phyloP scores from a whole-genome alignment of 345 rosid species.

The Lepidium didymum region DNA sequence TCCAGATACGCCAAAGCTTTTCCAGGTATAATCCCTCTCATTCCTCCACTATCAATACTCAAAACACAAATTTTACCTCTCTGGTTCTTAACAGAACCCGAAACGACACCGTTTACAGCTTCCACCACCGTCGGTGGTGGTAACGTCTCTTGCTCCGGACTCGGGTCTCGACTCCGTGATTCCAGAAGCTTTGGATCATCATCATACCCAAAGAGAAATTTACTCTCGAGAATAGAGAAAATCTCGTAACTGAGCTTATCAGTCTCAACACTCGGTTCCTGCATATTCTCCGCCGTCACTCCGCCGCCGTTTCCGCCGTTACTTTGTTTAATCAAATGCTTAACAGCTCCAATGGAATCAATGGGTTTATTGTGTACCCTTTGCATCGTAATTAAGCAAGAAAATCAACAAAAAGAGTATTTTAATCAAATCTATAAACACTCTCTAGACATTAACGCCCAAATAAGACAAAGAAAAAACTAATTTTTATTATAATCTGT shows the following conservation, averaged over 20 bases:
- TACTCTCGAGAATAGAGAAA: constrained; percentile 88
- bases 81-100: constrained; percentile 63
- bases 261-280: constrained; percentile 90
- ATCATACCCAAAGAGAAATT: constrained; percentile 83
- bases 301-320: not conserved
- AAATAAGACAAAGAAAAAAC: constrained; percentile 5
- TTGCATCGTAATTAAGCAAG: constrained; percentile 17
- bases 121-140: not conserved
- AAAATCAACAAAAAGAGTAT: not conserved
- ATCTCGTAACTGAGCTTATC: constrained; percentile 97
- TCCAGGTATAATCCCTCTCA: constrained; percentile 84
- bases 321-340: not conserved
- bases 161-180: constrained; percentile 52
- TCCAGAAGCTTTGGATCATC: constrained; percentile 77
- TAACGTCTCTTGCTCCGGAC: constrained; percentile 22
- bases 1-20: constrained; percentile 85
- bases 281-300: constrained; percentile 55
- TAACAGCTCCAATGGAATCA: not conserved
- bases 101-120: constrained; percentile 17
- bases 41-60: constrained; percentile 82
- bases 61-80: constrained; percentile 86
- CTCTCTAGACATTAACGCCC: constrained; percentile 30
- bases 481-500: not conserved
- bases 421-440: not conserved
- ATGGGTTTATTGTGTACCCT: constrained; percentile 13